Conservation (phyloP, 345 rosid genomes). For the Citrus medica region DNA sequence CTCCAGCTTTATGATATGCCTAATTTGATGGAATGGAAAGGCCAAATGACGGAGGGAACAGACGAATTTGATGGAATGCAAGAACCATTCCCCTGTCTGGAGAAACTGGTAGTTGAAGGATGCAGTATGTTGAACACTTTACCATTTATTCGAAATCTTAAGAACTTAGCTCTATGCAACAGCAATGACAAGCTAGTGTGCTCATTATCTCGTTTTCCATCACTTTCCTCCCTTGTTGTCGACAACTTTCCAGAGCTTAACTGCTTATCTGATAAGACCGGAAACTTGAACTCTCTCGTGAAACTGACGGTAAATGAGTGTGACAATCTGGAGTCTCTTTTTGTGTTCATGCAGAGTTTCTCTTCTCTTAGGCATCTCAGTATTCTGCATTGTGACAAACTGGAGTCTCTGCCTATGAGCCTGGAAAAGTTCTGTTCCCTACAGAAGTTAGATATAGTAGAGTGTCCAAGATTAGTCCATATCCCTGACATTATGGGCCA, state of each 20-base stretch:
- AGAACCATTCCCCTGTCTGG: conserved; percentile 22
- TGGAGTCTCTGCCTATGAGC: conserved; percentile 3
- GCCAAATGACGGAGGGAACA: background rate
- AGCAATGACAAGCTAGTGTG: conserved; percentile 11
- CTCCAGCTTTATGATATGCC: conserved; percentile 25
- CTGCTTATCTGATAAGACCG: background rate
- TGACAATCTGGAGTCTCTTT: conserved; percentile 5
- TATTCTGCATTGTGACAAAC: conserved; percentile 16
- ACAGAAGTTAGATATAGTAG: conserved; percentile 15
- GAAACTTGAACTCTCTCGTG: background rate
- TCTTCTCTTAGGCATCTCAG: conserved; percentile 19
- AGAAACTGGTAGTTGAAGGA: conserved; percentile 15
- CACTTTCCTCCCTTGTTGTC: conserved; percentile 14
- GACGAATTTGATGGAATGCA: background rate
- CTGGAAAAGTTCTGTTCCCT: conserved; percentile 11
- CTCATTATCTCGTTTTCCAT: conserved; percentile 6
- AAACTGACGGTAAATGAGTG: conserved; percentile 18
- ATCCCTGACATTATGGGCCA: conserved; percentile 1
- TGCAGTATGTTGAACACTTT: conserved; percentile 14
- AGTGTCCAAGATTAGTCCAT: conserved; percentile 2
- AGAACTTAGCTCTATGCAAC: conserved; percentile 22
- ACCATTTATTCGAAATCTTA: conserved; percentile 18
- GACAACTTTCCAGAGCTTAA: conserved; percentile 2
- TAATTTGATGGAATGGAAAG: conserved; percentile 12
- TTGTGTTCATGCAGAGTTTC: background rate